Base-by-base conservation (phyloP, 768 basidiomycete genomes). In the Naematelia encephala region DNA sequence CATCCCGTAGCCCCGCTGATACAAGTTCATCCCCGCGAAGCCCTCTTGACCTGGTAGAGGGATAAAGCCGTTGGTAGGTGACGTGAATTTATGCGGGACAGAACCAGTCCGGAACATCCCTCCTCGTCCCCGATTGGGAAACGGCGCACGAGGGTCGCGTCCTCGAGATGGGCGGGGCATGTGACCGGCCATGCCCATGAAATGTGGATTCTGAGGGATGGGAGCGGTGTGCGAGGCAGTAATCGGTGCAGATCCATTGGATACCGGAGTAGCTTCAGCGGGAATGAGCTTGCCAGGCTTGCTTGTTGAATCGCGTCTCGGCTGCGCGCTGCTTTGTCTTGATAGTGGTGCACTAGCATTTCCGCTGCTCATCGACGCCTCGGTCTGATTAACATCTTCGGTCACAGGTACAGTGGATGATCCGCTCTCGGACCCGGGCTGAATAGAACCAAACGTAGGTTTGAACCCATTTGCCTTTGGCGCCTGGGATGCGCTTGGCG, bases 151-250 rank as follows among this genome's bases (percentile, higher is more conserved):
- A 5, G 21, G 50, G 57, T 67, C 63, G 27, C 68, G 54, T 5
- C 64, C 61, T 28, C 68, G 54, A 21, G 64, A 59, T 5, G 47
- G 61, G 28, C 69, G 58, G 26, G 69, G 67, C 5, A 63, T 22
- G 11, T 29, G 47, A 1, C 27, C 23, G 28, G 21, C 58, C n/a
- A 28, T 30, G 30, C 28, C 53, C 11, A 58, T 57, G 28, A 49
- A 54, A 56, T 64, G 63, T 3, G 65, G 27, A 22, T 66, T 56
- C 60, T 69, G 68, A n/a, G 67, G 63, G 16, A 72, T 30, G 12
- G 70, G 67, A 3, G 70, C 67, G n/a, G 69, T 67, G 22, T 44
- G 23, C 19, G 46, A 19, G n/a, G n/a, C 50, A 27, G 19, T 51
- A 8, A 16, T 16, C 8, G 34, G 34, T 39, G 16, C 16, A 8